Base-by-base conservation (phyloP, 2,329 filamentous ascomycete species). In the Ophiocordyceps camponoti-floridani region DNA sequence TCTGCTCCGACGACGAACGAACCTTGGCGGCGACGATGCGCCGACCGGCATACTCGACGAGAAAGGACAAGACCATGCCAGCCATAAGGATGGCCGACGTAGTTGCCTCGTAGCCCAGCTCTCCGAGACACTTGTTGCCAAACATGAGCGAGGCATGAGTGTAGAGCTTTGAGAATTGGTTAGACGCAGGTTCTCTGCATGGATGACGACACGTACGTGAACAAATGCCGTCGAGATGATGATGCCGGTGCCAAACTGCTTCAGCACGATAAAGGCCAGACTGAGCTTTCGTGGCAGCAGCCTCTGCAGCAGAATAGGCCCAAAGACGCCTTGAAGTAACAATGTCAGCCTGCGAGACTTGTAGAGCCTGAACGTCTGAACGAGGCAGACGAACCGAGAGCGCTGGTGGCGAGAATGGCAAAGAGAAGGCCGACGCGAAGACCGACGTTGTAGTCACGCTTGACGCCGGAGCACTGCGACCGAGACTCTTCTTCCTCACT, bases 111-210 rank as follows among this genome's bases (percentile, higher is more conserved):
- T 83, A 88, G 5, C 64, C 56, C 3, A 87, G 61, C 8, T 69
- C 67, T 4, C 78, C 77, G 12, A 88, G 61, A 52, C 83, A 88
- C 43, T 76, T 63, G 50, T 82, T 85, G 18, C 58, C 63, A 52
- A 88, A 86, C 77, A 85, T 84, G 27, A 87, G 67, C 8, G 68
- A 62, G 1, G 82, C 81, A 49, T 88, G 82, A 0, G 81, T 85
- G 53, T 79, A 77, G 11, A 88, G 70, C 77, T 84, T 9, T 16
- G 14, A 18, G 10, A 1, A 18, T 1, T 19, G n/a, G 14, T 8
- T 31, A 16, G 19, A 13, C 5, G 38, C 13, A 14, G 12, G 3
- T 19, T 12, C 19, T 18, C 12, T 14, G 4, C 26, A 10, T 14
- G 13, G 14, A 9, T 4, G 13, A 3, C 13, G 6, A n/a, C n/a